Evolutionary conservation across 2,329 filamentous ascomycete species (phyloP).

Genomic region (Xylaria sp.): DNA sequence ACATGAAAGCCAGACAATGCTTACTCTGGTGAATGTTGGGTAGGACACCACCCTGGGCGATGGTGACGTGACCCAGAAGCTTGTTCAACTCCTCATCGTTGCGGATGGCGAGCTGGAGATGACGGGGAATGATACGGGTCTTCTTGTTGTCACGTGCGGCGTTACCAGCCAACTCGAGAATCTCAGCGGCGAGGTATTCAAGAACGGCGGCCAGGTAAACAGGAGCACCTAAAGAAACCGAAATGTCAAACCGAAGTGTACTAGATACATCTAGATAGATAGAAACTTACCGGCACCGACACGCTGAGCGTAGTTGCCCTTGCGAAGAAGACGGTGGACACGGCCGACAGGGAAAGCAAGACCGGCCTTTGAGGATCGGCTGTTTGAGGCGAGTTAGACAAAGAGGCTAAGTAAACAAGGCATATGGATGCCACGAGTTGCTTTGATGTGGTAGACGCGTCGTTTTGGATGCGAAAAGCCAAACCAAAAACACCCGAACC

Average conservation of each 20-base stretch:
- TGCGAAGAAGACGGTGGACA: constrained; percentile 98
- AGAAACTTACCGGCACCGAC: constrained; percentile 75
- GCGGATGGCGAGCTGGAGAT: constrained; percentile 98
- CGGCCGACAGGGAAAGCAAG: constrained; percentile 98
- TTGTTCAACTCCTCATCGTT: constrained; percentile 99
- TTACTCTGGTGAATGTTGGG: constrained; percentile 97
- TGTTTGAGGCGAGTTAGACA: constrained; percentile 54
- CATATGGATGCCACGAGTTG: background rate
- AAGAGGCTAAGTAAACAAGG: constrained; percentile 25
- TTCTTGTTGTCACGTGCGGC: constrained; percentile 99
- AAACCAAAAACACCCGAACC: background rate
- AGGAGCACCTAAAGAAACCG: constrained; percentile 64
- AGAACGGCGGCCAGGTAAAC: constrained; percentile 98
- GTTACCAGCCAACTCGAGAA: constrained; percentile 98
- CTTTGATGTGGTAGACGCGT: constrained; percentile 47
- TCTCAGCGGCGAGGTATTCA: constrained; percentile 98
- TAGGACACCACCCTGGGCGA: constrained; percentile 94
- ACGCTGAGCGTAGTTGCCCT: constrained; percentile 99
- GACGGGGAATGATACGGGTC: constrained; percentile 99
- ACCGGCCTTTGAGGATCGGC: constrained; percentile 98
- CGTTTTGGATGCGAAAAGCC: constrained; percentile 31
- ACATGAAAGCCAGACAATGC: constrained; percentile 48
- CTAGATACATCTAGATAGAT: constrained; percentile 40
- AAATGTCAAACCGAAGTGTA: constrained; percentile 7
- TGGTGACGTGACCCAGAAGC: constrained; percentile 93